phyloP scores from a whole-genome alignment of 257 asterid species.

The Verbascum thapsus region DNA sequence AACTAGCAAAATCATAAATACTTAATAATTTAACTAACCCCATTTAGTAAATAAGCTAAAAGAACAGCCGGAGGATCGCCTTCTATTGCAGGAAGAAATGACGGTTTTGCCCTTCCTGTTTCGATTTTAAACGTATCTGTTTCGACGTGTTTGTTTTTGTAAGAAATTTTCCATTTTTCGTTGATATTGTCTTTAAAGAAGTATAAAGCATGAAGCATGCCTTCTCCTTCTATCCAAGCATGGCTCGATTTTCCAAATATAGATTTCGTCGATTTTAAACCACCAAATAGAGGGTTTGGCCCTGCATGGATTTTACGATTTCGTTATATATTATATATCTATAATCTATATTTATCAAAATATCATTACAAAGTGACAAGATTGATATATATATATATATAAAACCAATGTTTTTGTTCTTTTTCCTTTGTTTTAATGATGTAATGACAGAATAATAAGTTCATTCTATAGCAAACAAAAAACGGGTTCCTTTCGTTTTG shows the following conservation, averaged over 20 bases:
- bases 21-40: constrained; percentile 30
- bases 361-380: no score
- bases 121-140: constrained; percentile 47
- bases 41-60: constrained; percentile 51
- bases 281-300: constrained; percentile 50
- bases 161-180: constrained; percentile 32
- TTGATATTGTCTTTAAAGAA: constrained; percentile 27
- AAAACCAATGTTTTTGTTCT: no score
- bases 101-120: constrained; percentile 35
- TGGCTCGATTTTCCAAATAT: constrained; percentile 47
- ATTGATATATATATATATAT: no score
- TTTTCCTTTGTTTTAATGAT: no score
- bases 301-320: constrained; percentile 45
- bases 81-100: constrained; percentile 52
- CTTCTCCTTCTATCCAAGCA: constrained; percentile 57
- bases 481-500: background rate
- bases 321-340: no score
- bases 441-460: no score
- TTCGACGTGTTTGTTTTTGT: constrained; percentile 43
- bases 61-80: constrained; percentile 48
- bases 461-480: constrained; percentile 4
- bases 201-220: constrained; percentile 57
- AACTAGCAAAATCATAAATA: background rate
- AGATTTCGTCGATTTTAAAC: constrained; percentile 44
- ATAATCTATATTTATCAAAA: no score